A percentile compares a stretch with the other conserved stretches of the same genome.
phyloP scores from a whole-genome alignment of 331 rosid genomes.

The Pyracantha coccinea region DNA sequence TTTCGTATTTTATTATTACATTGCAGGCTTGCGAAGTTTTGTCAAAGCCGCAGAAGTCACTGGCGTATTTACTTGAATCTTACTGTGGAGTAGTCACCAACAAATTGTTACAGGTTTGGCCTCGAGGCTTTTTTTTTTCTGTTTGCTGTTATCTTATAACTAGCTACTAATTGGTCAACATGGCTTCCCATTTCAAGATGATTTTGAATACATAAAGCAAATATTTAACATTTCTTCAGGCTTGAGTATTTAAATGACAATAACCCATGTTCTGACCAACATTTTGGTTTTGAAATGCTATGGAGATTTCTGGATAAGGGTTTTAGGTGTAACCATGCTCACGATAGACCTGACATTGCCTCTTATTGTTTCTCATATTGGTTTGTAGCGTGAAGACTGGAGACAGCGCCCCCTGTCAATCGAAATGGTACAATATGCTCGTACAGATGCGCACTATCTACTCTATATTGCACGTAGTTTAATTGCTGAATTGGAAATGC shows the following conservation, averaged over 20 bases:
- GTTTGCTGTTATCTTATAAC: constrained; percentile 2
- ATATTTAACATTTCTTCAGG: background rate
- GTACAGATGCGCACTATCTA: constrained; percentile 88
- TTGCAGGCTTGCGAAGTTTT: constrained; percentile 91
- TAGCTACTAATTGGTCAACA: background rate
- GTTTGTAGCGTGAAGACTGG: constrained; percentile 95
- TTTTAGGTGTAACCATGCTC: constrained; percentile 2
- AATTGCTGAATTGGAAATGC: constrained; percentile 55
- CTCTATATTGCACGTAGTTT: constrained; percentile 68
- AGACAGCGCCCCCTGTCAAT: constrained; percentile 80
- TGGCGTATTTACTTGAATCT: constrained; percentile 86
- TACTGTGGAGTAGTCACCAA: constrained; percentile 76
- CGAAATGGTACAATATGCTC: constrained; percentile 88
- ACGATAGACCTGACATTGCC: background rate
- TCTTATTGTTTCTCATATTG: constrained; percentile 1
- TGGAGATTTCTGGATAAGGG: background rate
- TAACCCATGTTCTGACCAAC: background rate
- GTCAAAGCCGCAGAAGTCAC: constrained; percentile 84
- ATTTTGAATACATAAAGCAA: background rate
- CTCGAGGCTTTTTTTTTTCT: background rate
- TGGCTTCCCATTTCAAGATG: background rate
- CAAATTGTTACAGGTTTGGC: constrained; percentile 84
- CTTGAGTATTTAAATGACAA: background rate
- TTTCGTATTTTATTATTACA: constrained; percentile 9
- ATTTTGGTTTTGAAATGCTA: background rate